These are phyloP conservation scores for Kurtzmaniella cleridarum DNA, from an alignment of 805 yeast species.

Conservation along the genomic window DNA sequence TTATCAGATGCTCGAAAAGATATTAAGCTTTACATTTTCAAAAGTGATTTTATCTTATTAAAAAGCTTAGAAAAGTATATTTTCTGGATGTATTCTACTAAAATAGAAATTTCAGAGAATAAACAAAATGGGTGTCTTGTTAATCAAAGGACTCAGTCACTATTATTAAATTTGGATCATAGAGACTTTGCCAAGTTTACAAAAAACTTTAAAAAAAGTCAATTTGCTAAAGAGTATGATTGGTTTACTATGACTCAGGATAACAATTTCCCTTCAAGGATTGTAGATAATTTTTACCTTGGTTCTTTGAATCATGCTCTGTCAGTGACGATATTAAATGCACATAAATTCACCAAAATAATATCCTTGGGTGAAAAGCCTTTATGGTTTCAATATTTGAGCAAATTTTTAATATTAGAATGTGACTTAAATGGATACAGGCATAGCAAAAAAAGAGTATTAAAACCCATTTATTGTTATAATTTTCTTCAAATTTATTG, in stretches of 20 bases:
- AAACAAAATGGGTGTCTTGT: neutral
- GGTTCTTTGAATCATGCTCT: conserved; percentile 32
- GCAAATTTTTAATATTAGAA: conserved; percentile 9
- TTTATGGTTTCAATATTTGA: conserved; percentile 19
- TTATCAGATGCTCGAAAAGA: conserved; percentile 7
- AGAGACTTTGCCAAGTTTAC: conserved; percentile 5
- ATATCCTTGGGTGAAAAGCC: conserved; percentile 35
- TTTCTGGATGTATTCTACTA: conserved; percentile 9
- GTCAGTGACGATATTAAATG: conserved; percentile 21
- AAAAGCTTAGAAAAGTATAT: conserved; percentile 26
- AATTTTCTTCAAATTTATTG: conserved; percentile 15
- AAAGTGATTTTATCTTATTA: conserved; percentile 23
- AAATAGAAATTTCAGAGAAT: neutral
- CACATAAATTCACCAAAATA: conserved; percentile 19
- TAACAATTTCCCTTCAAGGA: conserved; percentile 32
- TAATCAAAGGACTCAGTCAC: neutral
- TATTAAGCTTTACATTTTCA: conserved; percentile 24
- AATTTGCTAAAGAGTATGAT: conserved; percentile 12
- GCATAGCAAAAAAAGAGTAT: neutral
- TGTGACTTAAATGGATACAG: conserved; percentile 5
- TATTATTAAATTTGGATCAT: conserved; percentile 11
- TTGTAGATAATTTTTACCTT: conserved; percentile 22
- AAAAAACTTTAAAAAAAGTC: conserved; percentile 1
- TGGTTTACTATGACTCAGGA: conserved; percentile 29
- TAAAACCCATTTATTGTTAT: conserved; percentile 15